Evolutionary conservation across 176 grass and related monocot genomes (phyloP).

Genomic region (Rhynchospora pubera): DNA sequence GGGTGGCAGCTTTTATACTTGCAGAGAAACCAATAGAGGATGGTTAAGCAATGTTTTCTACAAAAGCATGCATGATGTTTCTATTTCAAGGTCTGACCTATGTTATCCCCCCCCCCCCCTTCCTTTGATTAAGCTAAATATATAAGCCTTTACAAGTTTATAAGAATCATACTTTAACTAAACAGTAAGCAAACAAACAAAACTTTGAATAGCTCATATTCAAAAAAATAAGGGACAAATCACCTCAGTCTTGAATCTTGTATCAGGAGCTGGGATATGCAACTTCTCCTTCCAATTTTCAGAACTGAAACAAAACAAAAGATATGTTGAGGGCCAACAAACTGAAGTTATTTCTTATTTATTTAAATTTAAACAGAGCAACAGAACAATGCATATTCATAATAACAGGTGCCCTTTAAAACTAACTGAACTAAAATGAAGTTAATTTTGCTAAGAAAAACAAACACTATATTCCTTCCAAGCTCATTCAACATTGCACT

Average conservation of each 20-base stretch:
- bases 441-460: background rate
- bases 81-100: background rate
- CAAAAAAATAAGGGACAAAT: slow-evolving; percentile 15
- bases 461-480: background rate
- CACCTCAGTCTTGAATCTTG: slow-evolving; percentile 87
- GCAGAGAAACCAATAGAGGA: background rate
- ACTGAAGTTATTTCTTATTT: background rate
- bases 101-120: background rate
- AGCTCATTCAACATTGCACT: background rate
- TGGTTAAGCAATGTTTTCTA: background rate
- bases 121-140: background rate
- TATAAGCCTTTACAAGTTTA: background rate
- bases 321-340: background rate
- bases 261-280: slow-evolving; percentile 69
- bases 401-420: background rate
- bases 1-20: background rate
- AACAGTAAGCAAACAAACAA: background rate
- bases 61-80: background rate
- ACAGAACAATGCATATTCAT: slow-evolving; percentile 3
- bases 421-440: background rate
- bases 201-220: background rate
- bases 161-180: background rate
- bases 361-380: background rate
- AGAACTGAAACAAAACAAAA: slow-evolving; percentile 48
- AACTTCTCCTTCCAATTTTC: slow-evolving; percentile 90